Percentiles rank a stretch among this genome's conserved stretches.
phyloP scores from a whole-genome alignment of 257 asterid genomes.

The Capsicum baccatum region DNA sequence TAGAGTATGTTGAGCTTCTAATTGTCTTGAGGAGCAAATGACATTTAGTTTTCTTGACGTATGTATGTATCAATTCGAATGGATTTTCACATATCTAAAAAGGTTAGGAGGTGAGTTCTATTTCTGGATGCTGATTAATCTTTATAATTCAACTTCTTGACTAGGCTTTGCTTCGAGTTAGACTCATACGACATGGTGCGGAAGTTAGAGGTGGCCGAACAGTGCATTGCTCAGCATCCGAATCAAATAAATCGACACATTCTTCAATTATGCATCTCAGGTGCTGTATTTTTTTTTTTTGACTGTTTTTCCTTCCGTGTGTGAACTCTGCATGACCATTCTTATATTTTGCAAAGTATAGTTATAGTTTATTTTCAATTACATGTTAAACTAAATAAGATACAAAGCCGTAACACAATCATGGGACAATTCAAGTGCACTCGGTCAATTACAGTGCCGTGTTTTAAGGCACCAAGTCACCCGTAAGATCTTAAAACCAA shows the following conservation, averaged over 20 bases:
- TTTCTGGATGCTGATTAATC: not conserved
- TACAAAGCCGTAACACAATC: too few species aligned
- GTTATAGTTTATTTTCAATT: too few species aligned
- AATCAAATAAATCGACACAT: conserved; percentile 41
- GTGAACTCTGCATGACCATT: too few species aligned
- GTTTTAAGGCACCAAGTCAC: too few species aligned
- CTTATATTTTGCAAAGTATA: too few species aligned
- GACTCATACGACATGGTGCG: conserved; percentile 61
- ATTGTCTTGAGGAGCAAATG: too few species aligned
- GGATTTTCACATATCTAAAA: not conserved
- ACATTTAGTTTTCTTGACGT: too few species aligned
- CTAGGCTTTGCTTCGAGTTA: conserved; percentile 73
- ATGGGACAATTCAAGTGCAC: too few species aligned
- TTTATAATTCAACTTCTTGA: conserved; percentile 19
- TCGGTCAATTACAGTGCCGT: too few species aligned
- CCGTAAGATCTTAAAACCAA: not conserved
- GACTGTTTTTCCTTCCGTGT: too few species aligned
- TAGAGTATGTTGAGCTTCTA: too few species aligned
- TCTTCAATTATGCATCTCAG: conserved; percentile 48
- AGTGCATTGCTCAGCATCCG: conserved; percentile 37
- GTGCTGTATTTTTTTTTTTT: conserved; percentile 38
- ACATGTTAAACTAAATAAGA: too few species aligned
- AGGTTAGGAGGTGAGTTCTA: not conserved
- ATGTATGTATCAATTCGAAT: not conserved
- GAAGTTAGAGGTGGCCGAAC: conserved; percentile 48